Evolutionary conservation across 495 filamentous ascomycete species (phyloP).

Genomic region (Neurospora tetraspora): DNA sequence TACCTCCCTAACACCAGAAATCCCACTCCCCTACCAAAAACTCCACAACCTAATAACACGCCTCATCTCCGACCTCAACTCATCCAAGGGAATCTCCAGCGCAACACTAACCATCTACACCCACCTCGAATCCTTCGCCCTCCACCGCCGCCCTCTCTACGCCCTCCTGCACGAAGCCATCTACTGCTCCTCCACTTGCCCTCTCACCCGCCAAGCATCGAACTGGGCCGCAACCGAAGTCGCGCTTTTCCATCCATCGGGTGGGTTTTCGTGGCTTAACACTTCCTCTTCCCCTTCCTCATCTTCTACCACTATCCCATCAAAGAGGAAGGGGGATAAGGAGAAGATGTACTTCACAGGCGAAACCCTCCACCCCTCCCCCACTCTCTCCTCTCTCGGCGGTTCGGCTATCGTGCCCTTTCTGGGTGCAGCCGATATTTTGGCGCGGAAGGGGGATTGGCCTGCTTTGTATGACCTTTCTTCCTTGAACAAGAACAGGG

Average conservation of each 20-base stretch:
- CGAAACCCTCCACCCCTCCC: conserved; percentile 72
- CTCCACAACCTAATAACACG: background rate
- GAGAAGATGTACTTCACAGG: conserved; percentile 63
- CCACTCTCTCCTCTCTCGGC: background rate
- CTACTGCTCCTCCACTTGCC: conserved; percentile 5
- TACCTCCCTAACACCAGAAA: background rate
- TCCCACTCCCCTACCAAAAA: background rate
- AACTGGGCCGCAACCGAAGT: conserved; percentile 37
- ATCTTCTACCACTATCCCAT: background rate
- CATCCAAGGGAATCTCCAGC: too few relatives aligned
- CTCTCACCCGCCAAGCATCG: background rate
- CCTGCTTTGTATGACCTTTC: conserved; percentile 57
- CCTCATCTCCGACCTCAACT: background rate
- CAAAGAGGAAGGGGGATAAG: background rate
- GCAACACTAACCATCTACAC: conserved; percentile 10
- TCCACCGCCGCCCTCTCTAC: conserved; percentile 17
- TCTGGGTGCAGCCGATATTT: conserved; percentile 48
- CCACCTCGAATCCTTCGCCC: conserved; percentile 3
- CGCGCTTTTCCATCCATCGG: conserved; percentile 8
- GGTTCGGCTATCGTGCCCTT: conserved; percentile 48
- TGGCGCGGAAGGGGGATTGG: conserved; percentile 61
- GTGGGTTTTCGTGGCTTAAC: conserved; percentile 33
- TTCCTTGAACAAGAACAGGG: conserved; percentile 28
- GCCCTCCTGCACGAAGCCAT: conserved; percentile 19
- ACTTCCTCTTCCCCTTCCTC: background rate